Evolutionary conservation across 164 flowering plant genomes (phyloP).

Genomic region (Tetracentron sinense): DNA sequence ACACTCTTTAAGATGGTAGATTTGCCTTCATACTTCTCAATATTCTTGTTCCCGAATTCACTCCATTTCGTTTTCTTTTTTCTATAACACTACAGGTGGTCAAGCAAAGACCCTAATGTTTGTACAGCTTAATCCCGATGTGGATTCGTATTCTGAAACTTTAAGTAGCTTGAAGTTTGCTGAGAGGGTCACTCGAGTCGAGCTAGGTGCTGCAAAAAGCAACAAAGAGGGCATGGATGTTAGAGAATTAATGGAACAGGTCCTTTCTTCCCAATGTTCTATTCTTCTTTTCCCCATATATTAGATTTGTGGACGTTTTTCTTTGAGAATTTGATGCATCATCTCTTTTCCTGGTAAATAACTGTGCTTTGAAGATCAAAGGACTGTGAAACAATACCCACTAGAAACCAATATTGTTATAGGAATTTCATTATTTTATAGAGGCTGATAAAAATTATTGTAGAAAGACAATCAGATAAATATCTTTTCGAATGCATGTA

Average conservation of each 20-base stretch:
- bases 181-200: conserved; percentile 94
- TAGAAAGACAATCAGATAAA: background rate
- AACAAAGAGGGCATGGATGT: conserved; percentile 87
- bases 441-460: too few relatives aligned
- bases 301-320: background rate
- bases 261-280: conserved; percentile 16
- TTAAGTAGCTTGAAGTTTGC: conserved; percentile 93
- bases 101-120: conserved; percentile 98
- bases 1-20: background rate
- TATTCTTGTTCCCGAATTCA: conserved; percentile 2
- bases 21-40: background rate
- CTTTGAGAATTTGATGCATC: background rate
- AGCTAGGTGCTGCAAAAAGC: conserved; percentile 89
- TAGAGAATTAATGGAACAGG: conserved; percentile 90
- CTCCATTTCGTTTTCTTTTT: background rate
- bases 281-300: background rate
- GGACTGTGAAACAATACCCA: background rate
- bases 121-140: conserved; percentile 92
- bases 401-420: background rate
- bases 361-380: background rate
- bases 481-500: too few relatives aligned
- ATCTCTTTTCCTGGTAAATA: background rate
- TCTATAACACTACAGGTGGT: conserved; percentile 56
- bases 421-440: background rate
- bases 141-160: conserved; percentile 64